phyloP scores from a whole-genome alignment of 2,329 filamentous ascomycete species.

The Xylaria arbuscula region DNA sequence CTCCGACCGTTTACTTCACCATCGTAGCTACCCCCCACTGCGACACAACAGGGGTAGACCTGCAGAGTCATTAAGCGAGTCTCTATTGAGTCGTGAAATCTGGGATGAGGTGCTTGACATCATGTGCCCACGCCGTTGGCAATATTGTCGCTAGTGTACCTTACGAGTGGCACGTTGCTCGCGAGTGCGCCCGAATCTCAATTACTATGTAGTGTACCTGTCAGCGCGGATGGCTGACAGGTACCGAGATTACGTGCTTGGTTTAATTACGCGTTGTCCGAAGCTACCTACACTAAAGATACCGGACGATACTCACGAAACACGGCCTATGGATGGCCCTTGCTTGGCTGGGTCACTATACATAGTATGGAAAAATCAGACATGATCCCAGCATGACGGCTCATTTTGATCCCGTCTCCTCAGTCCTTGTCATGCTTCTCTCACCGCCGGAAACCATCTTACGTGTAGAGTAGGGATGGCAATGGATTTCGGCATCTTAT shows the following conservation, averaged over 20 bases:
- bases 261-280: constrained; percentile 20
- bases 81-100: not conserved
- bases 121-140: constrained; percentile 26
- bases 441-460: constrained; percentile 31
- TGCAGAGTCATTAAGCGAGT: constrained; percentile 20
- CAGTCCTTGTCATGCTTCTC: constrained; percentile 20
- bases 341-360: constrained; percentile 2
- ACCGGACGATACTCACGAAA: not conserved
- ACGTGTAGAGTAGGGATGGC: constrained; percentile 13
- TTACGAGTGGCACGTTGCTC: constrained; percentile 17
- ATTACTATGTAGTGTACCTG: not conserved
- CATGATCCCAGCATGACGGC: constrained; percentile 13
- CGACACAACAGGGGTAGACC: constrained; percentile 21
- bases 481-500: not conserved
- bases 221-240: constrained; percentile 10
- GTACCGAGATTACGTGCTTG: constrained; percentile 27
- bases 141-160: not conserved
- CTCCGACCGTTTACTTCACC: constrained; percentile 2
- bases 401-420: constrained; percentile 11
- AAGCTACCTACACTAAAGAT: not conserved
- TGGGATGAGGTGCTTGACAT: constrained; percentile 15
- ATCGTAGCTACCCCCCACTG: constrained; percentile 5
- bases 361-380: not conserved
- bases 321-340: constrained; percentile 11
- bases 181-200: constrained; percentile 8